phyloP scores from a whole-genome alignment of 495 filamentous ascomycete genomes.

The Friedmanniomyces simplex region DNA sequence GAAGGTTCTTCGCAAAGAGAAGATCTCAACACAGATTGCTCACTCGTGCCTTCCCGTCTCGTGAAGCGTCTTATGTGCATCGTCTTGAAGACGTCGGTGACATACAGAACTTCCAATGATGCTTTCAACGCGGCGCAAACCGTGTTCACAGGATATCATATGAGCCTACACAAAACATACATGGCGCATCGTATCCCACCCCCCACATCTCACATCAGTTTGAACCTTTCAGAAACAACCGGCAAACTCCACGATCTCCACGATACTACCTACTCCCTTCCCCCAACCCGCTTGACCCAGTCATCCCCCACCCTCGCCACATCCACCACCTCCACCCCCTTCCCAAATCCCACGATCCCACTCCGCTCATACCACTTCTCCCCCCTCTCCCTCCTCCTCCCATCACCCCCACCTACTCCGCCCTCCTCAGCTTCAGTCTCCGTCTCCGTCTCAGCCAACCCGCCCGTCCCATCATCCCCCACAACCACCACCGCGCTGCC shows the following conservation, averaged over 20 bases:
- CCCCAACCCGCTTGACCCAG: conserved; percentile 65
- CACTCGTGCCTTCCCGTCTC: no score
- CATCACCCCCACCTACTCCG: not conserved
- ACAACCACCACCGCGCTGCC: conserved; percentile 75
- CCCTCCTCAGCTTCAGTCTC: conserved; percentile 38
- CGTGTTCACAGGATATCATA: no score
- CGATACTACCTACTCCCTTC: conserved; percentile 25
- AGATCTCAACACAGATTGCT: no score
- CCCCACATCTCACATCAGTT: not conserved
- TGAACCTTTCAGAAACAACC: not conserved
- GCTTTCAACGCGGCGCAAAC: no score
- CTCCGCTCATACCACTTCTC: conserved; percentile 72
- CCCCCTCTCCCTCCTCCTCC: conserved; percentile 6
- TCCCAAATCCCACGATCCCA: conserved; percentile 70
- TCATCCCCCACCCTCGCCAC: conserved; percentile 67
- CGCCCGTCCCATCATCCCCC: conserved; percentile 73
- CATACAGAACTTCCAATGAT: no score
- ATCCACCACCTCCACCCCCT: conserved; percentile 80
- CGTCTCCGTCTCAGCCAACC: conserved; percentile 78
- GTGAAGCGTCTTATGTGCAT: no score
- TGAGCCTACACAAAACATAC: no score
- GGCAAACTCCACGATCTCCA: not conserved
- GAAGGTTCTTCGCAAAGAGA: no score
- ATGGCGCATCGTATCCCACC: no score
- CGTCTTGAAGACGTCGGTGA: no score